These are phyloP conservation scores for Bathelium albidoporum DNA, from an alignment of 495 filamentous ascomycete species.

Conservation along the genomic window DNA sequence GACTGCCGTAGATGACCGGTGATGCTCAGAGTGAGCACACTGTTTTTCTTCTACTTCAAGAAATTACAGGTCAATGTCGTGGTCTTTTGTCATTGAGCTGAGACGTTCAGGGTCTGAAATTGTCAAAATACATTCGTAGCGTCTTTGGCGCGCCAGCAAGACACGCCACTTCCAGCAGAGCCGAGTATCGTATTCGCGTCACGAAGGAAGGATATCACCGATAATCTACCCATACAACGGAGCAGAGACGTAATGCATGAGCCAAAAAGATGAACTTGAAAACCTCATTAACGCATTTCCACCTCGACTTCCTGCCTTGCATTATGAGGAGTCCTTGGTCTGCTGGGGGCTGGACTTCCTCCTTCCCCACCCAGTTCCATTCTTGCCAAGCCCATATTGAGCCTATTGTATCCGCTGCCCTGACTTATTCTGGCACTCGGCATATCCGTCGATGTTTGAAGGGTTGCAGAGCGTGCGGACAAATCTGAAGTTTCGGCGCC, in stretches of 20 bases:
- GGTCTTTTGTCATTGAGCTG: too few species aligned
- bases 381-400: constrained; percentile 11
- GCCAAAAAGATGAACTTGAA: neutral
- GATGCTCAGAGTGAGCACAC: too few species aligned
- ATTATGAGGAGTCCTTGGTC: constrained; percentile 13
- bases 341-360: constrained; percentile 10
- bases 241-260: neutral
- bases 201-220: neutral
- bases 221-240: neutral
- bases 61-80: too few species aligned
- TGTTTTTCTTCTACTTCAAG: too few species aligned
- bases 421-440: constrained; percentile 13
- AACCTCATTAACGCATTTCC: constrained; percentile 27
- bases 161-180: too few species aligned
- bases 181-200: neutral
- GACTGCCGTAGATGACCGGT: too few species aligned
- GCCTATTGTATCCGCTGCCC: constrained; percentile 9
- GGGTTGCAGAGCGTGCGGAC: constrained; percentile 10
- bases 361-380: constrained; percentile 18
- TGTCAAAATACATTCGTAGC: too few species aligned
- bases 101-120: too few species aligned
- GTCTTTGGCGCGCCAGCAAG: too few species aligned
- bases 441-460: constrained; percentile 6
- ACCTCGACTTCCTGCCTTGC: constrained; percentile 21
- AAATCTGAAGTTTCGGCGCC: constrained; percentile 14